Base-by-base conservation (phyloP, 768 basidiomycete species). In the Leccinum ochraceum region DNA sequence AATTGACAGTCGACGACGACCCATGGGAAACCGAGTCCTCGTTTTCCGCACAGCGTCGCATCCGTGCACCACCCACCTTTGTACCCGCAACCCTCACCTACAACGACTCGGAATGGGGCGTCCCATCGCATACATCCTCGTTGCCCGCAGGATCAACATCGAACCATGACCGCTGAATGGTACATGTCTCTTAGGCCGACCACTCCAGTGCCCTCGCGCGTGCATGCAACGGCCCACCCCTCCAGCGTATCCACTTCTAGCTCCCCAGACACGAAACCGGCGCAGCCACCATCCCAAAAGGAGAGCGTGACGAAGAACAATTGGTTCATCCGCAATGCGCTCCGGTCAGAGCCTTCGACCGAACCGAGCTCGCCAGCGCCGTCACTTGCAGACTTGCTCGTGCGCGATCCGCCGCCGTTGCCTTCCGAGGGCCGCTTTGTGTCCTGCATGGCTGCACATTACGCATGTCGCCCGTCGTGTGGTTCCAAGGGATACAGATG, bases 381-480 rank as follows among this genome's bases (percentile, higher is more conserved):
- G 11, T 67, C 78, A 6, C 80, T 93, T 20, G 87, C 88, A 10
- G 90, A 90, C 65, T 84, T 93, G 32, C 81, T 93, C 59, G 81
- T 82, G 13, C 86, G 90, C 48, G 84, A 91, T 63, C 91, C 90
- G 3, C 92, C 90, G 34, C 86, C 89, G 16, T 60, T 83, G 30
- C 83, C 85, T 7, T 75, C 77, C 7, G 81, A 88, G 63, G 66
- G 74, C 48, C 80, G 80, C 46, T 86, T 81, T 65, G 76, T 66
- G 7, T 90, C 88, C 28, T 3, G 86, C 92, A 20, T 92, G 85
- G 77, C 78, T 91, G n/a, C 83, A 84, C 37, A 79, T 94, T 26
- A 80, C 81, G 14, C 78, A 79, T 56, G 78, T 80, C 17, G 42
- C 17, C 42, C 56, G n/a, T 37, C n/a, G 39, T 42, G 54, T 20